phyloP scores from a whole-genome alignment of 2,329 filamentous ascomycete species.

The Colletotrichum ledebouriae region DNA sequence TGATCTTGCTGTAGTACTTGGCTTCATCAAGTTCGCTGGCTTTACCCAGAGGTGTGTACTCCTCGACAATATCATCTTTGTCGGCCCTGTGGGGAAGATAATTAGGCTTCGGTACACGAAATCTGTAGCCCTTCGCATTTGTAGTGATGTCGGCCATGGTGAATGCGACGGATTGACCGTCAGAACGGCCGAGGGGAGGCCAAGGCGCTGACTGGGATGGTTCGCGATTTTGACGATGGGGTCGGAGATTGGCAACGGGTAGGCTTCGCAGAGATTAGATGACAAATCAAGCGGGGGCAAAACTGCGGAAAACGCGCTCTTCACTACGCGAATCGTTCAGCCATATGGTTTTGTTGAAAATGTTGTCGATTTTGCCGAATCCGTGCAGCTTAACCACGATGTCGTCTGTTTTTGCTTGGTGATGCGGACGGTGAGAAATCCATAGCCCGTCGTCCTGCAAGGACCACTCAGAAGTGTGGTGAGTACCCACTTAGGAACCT shows the following conservation, averaged over 20 bases:
- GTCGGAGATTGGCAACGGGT: background rate
- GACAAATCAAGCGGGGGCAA: constrained; percentile 1
- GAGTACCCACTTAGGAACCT: background rate
- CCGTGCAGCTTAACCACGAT: background rate
- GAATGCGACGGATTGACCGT: constrained; percentile 30
- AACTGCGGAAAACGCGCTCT: background rate
- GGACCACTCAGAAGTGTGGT: constrained; percentile 2
- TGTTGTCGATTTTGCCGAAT: background rate
- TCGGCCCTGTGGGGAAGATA: constrained; percentile 69
- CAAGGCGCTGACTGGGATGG: constrained; percentile 4
- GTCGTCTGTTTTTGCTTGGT: constrained; percentile 19
- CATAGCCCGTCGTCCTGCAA: no score
- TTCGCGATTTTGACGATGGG: constrained; percentile 19
- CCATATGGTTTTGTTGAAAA: background rate
- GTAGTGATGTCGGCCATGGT: constrained; percentile 18
- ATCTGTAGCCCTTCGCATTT: constrained; percentile 56
- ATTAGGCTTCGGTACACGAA: constrained; percentile 69
- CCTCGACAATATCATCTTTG: constrained; percentile 65
- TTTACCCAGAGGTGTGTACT: constrained; percentile 64
- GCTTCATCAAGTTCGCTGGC: constrained; percentile 68
- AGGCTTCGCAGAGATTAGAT: constrained; percentile 9
- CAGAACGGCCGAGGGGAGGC: constrained; percentile 25
- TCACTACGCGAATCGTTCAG: background rate
- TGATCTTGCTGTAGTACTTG: constrained; percentile 69
- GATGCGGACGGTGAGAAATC: constrained; percentile 36